Base-by-base conservation (phyloP, 208 protist species). In the Leishmania guyanensis region DNA sequence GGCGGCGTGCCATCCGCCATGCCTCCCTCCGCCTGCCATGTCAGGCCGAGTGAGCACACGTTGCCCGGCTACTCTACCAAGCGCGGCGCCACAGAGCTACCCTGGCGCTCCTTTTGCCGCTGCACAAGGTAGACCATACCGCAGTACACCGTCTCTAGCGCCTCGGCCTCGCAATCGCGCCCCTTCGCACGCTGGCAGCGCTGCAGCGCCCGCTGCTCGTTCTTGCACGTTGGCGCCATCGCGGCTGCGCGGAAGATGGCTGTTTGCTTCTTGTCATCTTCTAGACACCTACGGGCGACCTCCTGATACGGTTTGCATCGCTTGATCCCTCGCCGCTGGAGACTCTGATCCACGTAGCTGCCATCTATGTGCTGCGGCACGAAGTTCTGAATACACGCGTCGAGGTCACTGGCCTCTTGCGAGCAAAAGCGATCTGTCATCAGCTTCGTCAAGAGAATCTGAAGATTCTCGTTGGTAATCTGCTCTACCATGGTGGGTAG, bases 311-410 rank as follows among this genome's bases (percentile, higher is more conserved):
- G 92, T 78, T 90, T 80, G 68, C 94, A 97, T 58, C 90, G 92
- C 75, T 79, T 80, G 29, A 96, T 72, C 10, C 94, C 94, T 16
- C 88, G 84, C 54, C 94, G 88, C 83, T 96, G 91, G 14, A 97
- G 85, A 66, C 90, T 94, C 84, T 93, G 90, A 75, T 97, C 92
- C 8, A 97, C 88, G 87, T 91, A 95, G 84, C 90, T 95, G 80
- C 82, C 84, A 68, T 95, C 89, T 60, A 85, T 92, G 46, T 90
- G 72, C 79, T 93, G 89, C 10, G 92, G 94, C 6, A 97, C 91
- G 75, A 89, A 97, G 87, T 97, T 97, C 66, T 95, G 90, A 48
- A 96, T 85, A 79, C 94, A 97, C n/a, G 94, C 94, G 33, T 95
- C 90, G 20, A 96, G 53, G 77, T 97, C 92, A 68, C 86, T 89